Percentiles rank a stretch among this genome's conserved stretches.
These are phyloP conservation scores for Coniella vitis DNA, from an alignment of 2,329 filamentous ascomycete genomes.

Conservation along the genomic window DNA sequence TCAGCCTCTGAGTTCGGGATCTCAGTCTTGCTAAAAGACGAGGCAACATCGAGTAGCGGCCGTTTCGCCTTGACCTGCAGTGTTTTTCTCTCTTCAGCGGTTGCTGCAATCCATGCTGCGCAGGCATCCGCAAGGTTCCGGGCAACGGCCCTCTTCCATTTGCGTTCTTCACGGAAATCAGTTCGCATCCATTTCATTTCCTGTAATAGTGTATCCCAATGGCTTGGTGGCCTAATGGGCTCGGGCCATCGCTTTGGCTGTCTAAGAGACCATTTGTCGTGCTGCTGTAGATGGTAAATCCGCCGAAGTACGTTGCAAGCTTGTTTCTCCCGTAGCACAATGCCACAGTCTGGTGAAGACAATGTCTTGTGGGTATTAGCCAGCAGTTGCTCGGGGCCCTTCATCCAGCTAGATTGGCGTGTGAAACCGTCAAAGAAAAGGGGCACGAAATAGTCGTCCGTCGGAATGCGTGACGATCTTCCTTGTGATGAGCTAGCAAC, in stretches of 20 bases:
- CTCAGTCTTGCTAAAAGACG: not conserved
- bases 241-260: conserved; percentile 82
- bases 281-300: conserved; percentile 85
- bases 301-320: conserved; percentile 79
- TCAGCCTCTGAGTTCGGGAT: conserved; percentile 21
- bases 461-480: conserved; percentile 27
- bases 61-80: conserved; percentile 61
- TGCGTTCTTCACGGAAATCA: conserved; percentile 88
- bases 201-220: conserved; percentile 79
- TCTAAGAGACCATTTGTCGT: conserved; percentile 85
- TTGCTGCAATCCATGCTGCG: conserved; percentile 69
- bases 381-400: conserved; percentile 63
- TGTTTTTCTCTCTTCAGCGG: conserved; percentile 52
- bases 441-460: conserved; percentile 59
- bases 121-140: conserved; percentile 76
- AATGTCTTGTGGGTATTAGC: conserved; percentile 83
- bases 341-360: conserved; percentile 75
- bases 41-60: conserved; percentile 27
- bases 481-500: conserved; percentile 34
- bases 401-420: conserved; percentile 51
- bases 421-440: conserved; percentile 54
- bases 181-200: conserved; percentile 99
- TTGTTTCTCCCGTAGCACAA: conserved; percentile 78
- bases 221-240: conserved; percentile 66
- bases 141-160: conserved; percentile 83